Evolutionary conservation across 345 rosid species (phyloP).

Genomic region (Boechera divaricarpa): DNA sequence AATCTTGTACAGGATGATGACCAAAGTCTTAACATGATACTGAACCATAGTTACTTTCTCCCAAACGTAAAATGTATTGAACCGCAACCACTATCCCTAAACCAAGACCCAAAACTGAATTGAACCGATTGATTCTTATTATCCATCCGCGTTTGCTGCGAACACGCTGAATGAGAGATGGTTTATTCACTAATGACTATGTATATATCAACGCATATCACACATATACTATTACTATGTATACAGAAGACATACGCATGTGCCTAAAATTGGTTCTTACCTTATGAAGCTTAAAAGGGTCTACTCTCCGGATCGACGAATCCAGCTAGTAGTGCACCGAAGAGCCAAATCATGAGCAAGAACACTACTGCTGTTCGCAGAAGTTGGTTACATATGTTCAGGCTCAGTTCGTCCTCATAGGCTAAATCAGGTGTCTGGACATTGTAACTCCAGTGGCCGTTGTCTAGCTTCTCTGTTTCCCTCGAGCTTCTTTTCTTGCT

Average conservation of each 20-base stretch:
- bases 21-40: slow-evolving; percentile 20
- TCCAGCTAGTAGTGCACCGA: slow-evolving; percentile 63
- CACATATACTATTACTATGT: slow-evolving; percentile 14
- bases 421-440: slow-evolving; percentile 28
- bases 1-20: neutral
- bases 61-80: slow-evolving; percentile 8
- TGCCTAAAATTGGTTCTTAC: slow-evolving; percentile 14
- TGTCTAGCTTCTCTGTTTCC: slow-evolving; percentile 31
- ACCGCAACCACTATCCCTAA: slow-evolving; percentile 8
- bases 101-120: slow-evolving; percentile 21
- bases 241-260: slow-evolving; percentile 9
- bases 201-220: slow-evolving; percentile 9
- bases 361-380: slow-evolving; percentile 66
- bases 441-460: slow-evolving; percentile 46
- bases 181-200: slow-evolving; percentile 32
- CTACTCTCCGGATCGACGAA: slow-evolving; percentile 62
- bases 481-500: slow-evolving; percentile 35
- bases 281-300: slow-evolving; percentile 47
- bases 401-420: slow-evolving; percentile 45
- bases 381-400: slow-evolving; percentile 56
- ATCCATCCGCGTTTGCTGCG: slow-evolving; percentile 13
- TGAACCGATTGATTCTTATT: slow-evolving; percentile 10
- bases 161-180: slow-evolving; percentile 17
- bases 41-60: slow-evolving; percentile 12
- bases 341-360: slow-evolving; percentile 68